Percentiles rank a stretch among this genome's conserved stretches.
phyloP scores from a whole-genome alignment of 1,284 basidiomycete species.

The Pulchroboletus neoregius region DNA sequence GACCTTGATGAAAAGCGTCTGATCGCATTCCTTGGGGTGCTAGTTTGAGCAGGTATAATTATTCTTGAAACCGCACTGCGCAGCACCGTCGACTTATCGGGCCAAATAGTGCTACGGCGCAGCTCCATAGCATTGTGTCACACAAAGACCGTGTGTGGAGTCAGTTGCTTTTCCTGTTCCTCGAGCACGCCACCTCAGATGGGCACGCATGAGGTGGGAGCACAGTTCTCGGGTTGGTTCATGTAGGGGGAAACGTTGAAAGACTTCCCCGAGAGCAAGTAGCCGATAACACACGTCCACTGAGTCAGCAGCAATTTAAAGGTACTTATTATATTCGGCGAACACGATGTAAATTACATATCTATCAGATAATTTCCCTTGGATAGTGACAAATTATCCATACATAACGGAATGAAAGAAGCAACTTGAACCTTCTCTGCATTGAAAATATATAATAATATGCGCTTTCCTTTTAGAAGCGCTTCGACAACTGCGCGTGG shows the following conservation, averaged over 20 bases:
- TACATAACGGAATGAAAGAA: slow-evolving; percentile 24
- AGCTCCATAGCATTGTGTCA: no score
- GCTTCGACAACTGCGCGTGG: slow-evolving; percentile 7
- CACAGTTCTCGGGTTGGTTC: not conserved
- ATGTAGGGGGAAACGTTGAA: not conserved
- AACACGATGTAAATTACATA: slow-evolving; percentile 30
- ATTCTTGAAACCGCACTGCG: no score
- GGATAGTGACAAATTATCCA: slow-evolving; percentile 29
- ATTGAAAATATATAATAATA: slow-evolving; percentile 18
- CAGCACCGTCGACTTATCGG: no score
- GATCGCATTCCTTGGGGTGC: slow-evolving; percentile 1
- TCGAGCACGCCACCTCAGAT: not conserved
- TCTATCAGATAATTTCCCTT: slow-evolving; percentile 25
- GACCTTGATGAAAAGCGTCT: not conserved
- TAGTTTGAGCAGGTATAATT: not conserved
- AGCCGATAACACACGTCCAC: not conserved
- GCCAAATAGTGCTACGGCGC: slow-evolving; percentile 9
- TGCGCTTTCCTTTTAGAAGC: slow-evolving; percentile 13
- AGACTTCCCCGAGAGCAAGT: not conserved
- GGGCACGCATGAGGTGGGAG: not conserved
- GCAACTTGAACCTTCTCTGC: slow-evolving; percentile 6
- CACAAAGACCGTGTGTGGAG: not conserved
- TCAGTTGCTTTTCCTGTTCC: not conserved
- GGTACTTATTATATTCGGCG: slow-evolving; percentile 17
- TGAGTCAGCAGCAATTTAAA: not conserved